Evolutionary conservation across 129 eudicot genomes (phyloP).

Genomic region (Sambucus nigra): DNA sequence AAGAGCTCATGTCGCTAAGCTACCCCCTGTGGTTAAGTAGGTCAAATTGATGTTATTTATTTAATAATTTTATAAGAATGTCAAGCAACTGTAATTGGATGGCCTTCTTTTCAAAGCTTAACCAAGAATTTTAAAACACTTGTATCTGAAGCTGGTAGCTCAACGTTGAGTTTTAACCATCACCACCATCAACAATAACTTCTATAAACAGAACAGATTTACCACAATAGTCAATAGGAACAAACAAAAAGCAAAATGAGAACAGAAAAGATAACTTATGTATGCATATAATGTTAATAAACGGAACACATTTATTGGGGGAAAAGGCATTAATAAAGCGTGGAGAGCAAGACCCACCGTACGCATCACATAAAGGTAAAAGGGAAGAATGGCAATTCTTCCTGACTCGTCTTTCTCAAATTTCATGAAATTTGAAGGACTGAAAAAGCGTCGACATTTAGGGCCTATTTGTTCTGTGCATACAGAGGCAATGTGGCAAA

Average conservation of each 20-base stretch:
- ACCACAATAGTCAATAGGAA: neutral
- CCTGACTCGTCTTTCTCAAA: conserved; percentile 98
- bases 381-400: conserved; percentile 91
- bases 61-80: too few relatives aligned
- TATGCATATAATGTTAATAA: neutral
- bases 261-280: neutral
- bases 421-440: conserved; percentile 99
- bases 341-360: conserved; percentile 47
- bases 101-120: too few relatives aligned
- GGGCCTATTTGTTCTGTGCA: conserved; percentile 98
- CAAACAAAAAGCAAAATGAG: neutral
- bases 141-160: neutral
- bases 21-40: too few relatives aligned
- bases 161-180: too few relatives aligned
- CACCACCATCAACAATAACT: neutral
- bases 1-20: too few relatives aligned
- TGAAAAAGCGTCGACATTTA: conserved; percentile 94
- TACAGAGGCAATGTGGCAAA: conserved; percentile 98
- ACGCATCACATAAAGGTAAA: conserved; percentile 98
- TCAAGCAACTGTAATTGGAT: too few relatives aligned
- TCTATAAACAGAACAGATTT: neutral
- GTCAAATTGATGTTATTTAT: too few relatives aligned
- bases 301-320: neutral
- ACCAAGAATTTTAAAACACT: too few relatives aligned
- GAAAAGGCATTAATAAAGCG: neutral